Evolutionary conservation across 305 asterid genomes (phyloP).

Genomic region (Striga hermonthica): DNA sequence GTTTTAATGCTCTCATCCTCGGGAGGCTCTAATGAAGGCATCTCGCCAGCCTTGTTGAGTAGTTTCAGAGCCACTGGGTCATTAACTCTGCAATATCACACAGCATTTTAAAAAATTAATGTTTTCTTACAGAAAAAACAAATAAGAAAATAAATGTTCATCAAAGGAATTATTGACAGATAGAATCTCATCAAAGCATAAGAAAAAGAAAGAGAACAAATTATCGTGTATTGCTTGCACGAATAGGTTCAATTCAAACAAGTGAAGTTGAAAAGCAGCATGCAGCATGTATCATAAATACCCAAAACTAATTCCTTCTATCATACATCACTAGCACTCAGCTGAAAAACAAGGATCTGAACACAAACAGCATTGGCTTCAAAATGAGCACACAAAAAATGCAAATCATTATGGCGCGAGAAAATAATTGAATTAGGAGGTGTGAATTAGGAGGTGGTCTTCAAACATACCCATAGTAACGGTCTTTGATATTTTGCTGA

Average conservation of each 20-base stretch:
- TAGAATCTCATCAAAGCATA: background rate
- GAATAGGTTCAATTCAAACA: background rate
- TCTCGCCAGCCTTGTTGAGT: conserved; percentile 90
- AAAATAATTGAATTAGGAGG: conserved; percentile 2
- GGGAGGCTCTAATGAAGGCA: conserved; percentile 96
- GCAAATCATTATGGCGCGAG: background rate
- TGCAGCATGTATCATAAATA: no score
- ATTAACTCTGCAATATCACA: conserved; percentile 56
- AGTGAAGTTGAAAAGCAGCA: no score
- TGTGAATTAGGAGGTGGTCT: background rate
- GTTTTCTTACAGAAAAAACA: background rate
- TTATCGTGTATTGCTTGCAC: conserved; percentile 1
- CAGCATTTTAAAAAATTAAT: background rate
- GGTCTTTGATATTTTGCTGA: conserved; percentile 91
- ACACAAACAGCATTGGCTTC: no score
- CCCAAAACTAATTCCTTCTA: no score
- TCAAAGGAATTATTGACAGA: no score
- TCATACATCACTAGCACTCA: no score
- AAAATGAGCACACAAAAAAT: no score
- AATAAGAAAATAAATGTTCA: background rate
- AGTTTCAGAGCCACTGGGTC: conserved; percentile 95
- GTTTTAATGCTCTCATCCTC: conserved; percentile 91
- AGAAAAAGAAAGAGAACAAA: no score
- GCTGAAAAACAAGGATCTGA: no score
- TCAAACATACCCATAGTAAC: conserved; percentile 81